These are phyloP conservation scores for Triticum timopheevii DNA, from an alignment of 176 grass and related monocot genomes.

Conservation along the genomic window DNA sequence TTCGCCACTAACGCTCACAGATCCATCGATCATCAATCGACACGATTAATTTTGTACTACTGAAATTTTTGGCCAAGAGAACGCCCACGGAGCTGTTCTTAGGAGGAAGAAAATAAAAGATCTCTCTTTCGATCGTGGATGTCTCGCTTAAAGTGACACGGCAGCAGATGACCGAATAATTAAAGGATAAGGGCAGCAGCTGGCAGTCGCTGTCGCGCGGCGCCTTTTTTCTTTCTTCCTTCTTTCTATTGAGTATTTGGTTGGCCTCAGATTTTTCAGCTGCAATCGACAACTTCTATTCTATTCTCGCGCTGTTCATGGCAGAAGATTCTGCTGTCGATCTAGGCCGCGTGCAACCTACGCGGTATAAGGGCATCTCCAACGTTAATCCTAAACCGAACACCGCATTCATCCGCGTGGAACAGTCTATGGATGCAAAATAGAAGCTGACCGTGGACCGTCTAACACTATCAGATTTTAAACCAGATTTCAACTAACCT, in stretches of 20 bases:
- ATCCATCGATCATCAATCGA: not conserved
- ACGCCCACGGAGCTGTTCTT: not conserved
- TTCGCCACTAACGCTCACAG: not conserved
- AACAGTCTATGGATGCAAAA: too few species aligned
- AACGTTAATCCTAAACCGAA: too few species aligned
- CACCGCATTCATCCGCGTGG: too few species aligned
- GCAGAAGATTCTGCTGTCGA: not conserved
- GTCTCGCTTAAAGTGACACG: not conserved
- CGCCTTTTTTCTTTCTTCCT: not conserved
- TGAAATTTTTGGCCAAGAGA: too few species aligned
- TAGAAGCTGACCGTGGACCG: too few species aligned
- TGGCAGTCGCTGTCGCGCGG: not conserved
- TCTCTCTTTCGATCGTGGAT: not conserved
- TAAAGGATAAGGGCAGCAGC: not conserved
- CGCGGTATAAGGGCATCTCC: not conserved
- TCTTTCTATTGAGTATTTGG: not conserved
- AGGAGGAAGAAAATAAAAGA: not conserved
- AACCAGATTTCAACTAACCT: too few species aligned
- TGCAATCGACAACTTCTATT: not conserved
- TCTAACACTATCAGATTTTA: too few species aligned
- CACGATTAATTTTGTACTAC: not conserved
- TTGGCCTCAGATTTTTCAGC: not conserved
- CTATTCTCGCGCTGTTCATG: not conserved
- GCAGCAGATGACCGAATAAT: not conserved
- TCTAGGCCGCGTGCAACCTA: not conserved